Percentiles rank a stretch among this genome's conserved stretches.
These are phyloP conservation scores for Aspergillus costaricaensis DNA, from an alignment of 2,329 filamentous ascomycete species.

Conservation along the genomic window DNA sequence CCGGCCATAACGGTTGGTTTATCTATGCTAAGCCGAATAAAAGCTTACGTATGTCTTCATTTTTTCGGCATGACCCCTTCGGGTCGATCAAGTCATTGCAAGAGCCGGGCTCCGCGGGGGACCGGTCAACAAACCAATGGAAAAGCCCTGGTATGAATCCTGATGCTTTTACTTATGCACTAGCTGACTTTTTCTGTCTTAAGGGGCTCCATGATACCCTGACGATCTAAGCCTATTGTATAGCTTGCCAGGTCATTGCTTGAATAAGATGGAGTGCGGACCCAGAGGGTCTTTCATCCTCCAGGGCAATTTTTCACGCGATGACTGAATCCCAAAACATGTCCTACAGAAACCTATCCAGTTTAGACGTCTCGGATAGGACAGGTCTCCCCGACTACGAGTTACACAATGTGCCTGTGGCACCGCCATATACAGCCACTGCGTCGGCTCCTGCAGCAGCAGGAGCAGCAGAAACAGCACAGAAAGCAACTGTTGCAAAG, in stretches of 20 bases:
- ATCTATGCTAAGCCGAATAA: not conserved
- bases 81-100: not conserved
- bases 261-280: not conserved
- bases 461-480: not conserved
- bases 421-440: not conserved
- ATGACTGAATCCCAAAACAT: not conserved
- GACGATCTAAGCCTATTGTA: not conserved
- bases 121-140: not conserved
- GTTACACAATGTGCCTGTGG: not conserved
- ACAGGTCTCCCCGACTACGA: not conserved
- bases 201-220: not conserved
- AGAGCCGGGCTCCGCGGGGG: not conserved
- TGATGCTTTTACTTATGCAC: not conserved
- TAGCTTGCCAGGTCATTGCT: not conserved
- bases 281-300: not conserved
- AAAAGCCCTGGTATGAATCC: not conserved
- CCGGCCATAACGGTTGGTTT: not conserved
- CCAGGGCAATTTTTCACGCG: not conserved
- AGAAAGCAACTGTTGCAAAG: not conserved
- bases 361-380: not conserved
- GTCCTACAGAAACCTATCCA: not conserved
- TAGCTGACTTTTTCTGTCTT: not conserved
- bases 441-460: not conserved
- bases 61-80: not conserved
- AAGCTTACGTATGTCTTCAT: not conserved